phyloP scores from a whole-genome alignment of 2,329 filamentous ascomycete species.

The Mollisia scopiformis region DNA sequence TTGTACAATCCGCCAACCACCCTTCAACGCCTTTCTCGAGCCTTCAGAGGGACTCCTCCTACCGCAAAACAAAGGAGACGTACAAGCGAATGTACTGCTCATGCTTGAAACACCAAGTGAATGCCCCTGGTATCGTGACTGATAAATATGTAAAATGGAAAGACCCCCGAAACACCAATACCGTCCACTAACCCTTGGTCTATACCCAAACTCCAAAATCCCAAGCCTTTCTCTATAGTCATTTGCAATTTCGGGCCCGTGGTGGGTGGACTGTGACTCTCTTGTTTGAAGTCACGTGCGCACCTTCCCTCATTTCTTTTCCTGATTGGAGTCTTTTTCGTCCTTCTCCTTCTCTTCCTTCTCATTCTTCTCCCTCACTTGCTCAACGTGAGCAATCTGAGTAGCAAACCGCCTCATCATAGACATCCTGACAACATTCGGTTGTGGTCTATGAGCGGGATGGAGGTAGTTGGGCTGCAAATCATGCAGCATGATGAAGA shows the following conservation, averaged over 20 bases:
- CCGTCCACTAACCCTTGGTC: not conserved
- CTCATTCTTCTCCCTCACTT: too few species aligned
- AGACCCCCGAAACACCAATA: not conserved
- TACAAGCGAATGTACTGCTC: not conserved
- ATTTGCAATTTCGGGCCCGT: too few species aligned
- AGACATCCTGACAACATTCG: not conserved
- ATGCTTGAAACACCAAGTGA: not conserved
- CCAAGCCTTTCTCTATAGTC: too few species aligned
- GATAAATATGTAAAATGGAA: not conserved
- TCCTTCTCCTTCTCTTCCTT: not conserved
- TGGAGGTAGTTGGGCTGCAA: constrained; percentile 4
- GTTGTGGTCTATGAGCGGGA: not conserved
- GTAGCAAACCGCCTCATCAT: not conserved
- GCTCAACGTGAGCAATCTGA: not conserved
- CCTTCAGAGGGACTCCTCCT: not conserved
- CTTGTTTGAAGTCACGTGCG: too few species aligned
- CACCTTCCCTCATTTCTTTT: too few species aligned
- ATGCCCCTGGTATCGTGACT: not conserved
- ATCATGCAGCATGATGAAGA: constrained; percentile 10
- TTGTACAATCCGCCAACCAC: not conserved
- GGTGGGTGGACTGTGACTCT: too few species aligned
- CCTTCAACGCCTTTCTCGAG: not conserved
- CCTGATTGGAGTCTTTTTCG: not conserved
- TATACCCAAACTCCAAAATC: too few species aligned
- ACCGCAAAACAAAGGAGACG: not conserved